These are phyloP conservation scores for Salix brachista DNA, from an alignment of 345 rosid genomes.

Conservation along the genomic window DNA sequence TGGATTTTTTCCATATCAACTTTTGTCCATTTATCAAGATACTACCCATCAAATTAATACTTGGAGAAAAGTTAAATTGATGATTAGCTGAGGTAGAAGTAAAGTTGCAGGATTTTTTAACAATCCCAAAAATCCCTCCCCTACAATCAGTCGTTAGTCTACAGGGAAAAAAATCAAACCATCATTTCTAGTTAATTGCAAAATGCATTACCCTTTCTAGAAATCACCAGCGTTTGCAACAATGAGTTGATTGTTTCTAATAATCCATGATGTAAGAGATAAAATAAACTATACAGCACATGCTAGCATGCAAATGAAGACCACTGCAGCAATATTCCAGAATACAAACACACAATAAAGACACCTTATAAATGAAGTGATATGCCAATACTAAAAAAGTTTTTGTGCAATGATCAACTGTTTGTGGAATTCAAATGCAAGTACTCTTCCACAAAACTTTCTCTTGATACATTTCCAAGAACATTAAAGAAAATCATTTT, in stretches of 20 bases:
- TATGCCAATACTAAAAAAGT: background rate
- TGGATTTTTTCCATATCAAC: too few species aligned
- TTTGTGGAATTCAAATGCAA: background rate
- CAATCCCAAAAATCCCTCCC: background rate
- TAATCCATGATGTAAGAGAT: conserved; percentile 3
- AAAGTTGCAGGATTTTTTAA: background rate
- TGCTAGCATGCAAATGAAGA: background rate
- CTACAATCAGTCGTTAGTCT: too few species aligned
- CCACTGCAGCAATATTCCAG: background rate
- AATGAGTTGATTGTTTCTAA: conserved; percentile 64
- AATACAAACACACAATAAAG: background rate
- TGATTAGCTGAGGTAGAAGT: background rate
- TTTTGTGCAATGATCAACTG: background rate
- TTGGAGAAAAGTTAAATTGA: background rate
- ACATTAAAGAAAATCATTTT: background rate
- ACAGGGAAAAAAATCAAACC: too few species aligned
- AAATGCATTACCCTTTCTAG: conserved; percentile 85
- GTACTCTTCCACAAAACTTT: background rate
- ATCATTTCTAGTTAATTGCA: conserved; percentile 2
- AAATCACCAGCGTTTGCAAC: conserved; percentile 95
- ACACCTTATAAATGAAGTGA: background rate
- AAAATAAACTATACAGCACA: background rate
- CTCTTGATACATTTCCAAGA: background rate
- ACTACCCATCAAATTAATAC: background rate
- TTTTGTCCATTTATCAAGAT: background rate